phyloP scores from a whole-genome alignment of 1,284 basidiomycete genomes.

The Austropuccinia psidii region DNA sequence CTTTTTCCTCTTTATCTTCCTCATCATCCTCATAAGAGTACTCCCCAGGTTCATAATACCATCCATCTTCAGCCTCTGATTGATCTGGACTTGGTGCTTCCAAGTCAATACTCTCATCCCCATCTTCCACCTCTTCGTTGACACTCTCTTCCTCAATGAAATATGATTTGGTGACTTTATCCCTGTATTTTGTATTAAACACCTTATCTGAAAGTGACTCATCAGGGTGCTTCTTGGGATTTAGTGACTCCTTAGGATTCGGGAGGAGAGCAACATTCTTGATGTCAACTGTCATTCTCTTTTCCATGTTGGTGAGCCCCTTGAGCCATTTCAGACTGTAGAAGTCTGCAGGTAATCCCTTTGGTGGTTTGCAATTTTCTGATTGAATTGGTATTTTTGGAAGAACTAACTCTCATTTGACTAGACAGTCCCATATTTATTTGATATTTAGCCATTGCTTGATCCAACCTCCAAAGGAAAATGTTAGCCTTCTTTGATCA shows the following conservation, averaged over 20 bases:
- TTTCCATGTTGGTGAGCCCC: background rate
- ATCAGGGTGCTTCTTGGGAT: background rate
- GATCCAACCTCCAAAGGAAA: conserved; percentile 11
- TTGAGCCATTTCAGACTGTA: conserved; percentile 8
- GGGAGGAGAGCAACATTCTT: conserved; percentile 5
- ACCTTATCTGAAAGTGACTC: background rate
- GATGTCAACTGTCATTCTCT: background rate
- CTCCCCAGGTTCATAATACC: too few relatives aligned
- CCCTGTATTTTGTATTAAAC: background rate
- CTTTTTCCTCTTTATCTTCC: too few relatives aligned
- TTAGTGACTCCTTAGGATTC: background rate
- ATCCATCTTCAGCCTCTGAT: background rate
- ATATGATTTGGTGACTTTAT: too few relatives aligned
- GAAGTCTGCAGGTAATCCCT: background rate
- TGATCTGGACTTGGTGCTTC: background rate
- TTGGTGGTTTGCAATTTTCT: background rate
- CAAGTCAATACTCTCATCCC: background rate
- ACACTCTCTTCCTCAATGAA: too few relatives aligned
- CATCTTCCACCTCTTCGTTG: background rate
- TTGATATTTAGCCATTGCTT: background rate
- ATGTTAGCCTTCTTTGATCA: background rate
- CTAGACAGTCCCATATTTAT: background rate
- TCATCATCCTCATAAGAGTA: too few relatives aligned
- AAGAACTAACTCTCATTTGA: background rate
- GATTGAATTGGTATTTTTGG: background rate